Evolutionary conservation across 805 yeast species (phyloP), one percentile per base, ranked within the genome.

Genomic region (Myxozyma geophila): DNA sequence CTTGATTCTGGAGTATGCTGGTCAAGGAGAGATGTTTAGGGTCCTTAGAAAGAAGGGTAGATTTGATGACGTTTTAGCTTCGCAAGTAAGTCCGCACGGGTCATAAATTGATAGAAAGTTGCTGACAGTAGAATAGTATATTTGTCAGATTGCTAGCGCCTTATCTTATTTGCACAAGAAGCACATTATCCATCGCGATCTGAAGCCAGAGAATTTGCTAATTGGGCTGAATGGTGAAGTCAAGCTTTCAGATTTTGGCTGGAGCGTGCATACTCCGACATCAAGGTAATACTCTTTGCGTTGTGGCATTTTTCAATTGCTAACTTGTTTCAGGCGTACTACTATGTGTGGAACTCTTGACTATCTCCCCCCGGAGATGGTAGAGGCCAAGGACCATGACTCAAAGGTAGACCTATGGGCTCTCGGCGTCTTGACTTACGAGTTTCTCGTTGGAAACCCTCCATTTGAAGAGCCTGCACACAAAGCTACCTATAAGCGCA

Each of bases 341-440:
- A 93, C 98, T 0, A 83, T 95, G 79, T 95, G 98, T 76, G 98
- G 99, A 0, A 95, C 99, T 0, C 79, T 93, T 47, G 98, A 95
- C 76, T 93, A 93, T 71, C 77, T 95, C 15, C 96, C 98, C 0
- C 99, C 99, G 7, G 99, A 93, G 76, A 87, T 95, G 89, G 90
- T 93, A 7, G 95, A 88, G 66, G 86, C 89, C 1, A 86, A 83
- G 70, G 89, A 86, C 10, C 95, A 93, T 71, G 93, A 89, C 70
- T 82, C 81, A 58, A 81, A 81, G 57, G 96, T 91, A 0, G 99
- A 93, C 74, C 82, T 88, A 2, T 93, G 99, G 99, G 90, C 98
- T 0, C 78, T 93, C 59, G 99, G 99, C 0, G 86, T 93, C 1
- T 75, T 93, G 43, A 82, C 92, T 66, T 93, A 88, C 72, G 99